A percentile compares a stretch with the other conserved stretches of the same genome.
Evolutionary conservation across 257 asterid species (phyloP).

Genomic region (Mitragyna speciosa): DNA sequence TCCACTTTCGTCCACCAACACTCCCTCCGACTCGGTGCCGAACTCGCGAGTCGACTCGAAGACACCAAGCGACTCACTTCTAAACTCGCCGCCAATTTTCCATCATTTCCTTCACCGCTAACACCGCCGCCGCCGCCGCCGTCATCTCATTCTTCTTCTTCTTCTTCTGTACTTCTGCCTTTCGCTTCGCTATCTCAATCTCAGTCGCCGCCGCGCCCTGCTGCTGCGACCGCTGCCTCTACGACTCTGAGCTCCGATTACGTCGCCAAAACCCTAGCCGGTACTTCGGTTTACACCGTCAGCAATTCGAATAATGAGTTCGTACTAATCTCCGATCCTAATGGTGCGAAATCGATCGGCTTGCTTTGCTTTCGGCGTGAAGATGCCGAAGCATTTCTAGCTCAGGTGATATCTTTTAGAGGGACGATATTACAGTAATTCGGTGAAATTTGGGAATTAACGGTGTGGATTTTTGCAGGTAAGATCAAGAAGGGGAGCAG

Average conservation of each 20-base stretch:
- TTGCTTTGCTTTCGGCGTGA: constrained; percentile 88
- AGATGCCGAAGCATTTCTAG: constrained; percentile 91
- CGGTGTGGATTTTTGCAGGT: constrained; percentile 44
- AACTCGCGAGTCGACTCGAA: constrained; percentile 58
- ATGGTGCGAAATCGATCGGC: constrained; percentile 79
- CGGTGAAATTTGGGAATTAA: not conserved
- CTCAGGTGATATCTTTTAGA: constrained; percentile 53
- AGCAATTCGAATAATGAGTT: constrained; percentile 88
- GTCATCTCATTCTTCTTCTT: constrained; percentile 12
- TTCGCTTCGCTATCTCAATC: constrained; percentile 84
- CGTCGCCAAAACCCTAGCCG: constrained; percentile 72
- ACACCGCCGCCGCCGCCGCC: constrained; percentile 13
- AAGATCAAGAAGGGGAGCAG: constrained; percentile 58
- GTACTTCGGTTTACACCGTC: constrained; percentile 87
- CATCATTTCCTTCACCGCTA: constrained; percentile 28
- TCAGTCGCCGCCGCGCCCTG: constrained; percentile 26
- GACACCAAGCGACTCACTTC: constrained; percentile 58
- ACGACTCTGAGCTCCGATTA: constrained; percentile 48
- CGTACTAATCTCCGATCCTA: constrained; percentile 78
- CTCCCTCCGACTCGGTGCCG: constrained; percentile 46
- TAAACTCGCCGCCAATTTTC: constrained; percentile 40
- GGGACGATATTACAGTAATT: not conserved
- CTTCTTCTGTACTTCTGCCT: constrained; percentile 35
- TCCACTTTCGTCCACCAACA: constrained; percentile 64
- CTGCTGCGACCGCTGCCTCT: constrained; percentile 7